Evolutionary conservation across 176 grass and related monocot genomes (phyloP).

Genomic region (Oryza coarctata): DNA sequence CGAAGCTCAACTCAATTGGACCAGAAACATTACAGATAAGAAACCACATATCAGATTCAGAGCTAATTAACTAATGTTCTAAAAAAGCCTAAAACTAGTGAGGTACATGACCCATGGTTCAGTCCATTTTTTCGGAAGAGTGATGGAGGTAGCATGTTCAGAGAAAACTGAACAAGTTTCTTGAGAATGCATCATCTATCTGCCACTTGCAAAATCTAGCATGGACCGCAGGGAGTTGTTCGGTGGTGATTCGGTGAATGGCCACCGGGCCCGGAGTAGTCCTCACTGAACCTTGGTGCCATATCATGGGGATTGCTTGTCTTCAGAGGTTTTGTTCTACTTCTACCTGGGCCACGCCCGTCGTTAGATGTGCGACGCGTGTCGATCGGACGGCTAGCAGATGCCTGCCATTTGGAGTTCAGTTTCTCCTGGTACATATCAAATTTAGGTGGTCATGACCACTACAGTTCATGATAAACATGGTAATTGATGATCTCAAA

Average conservation of each 20-base stretch:
- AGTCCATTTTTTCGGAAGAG: neutral
- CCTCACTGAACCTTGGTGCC: slow-evolving; percentile 3
- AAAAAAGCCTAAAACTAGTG: neutral
- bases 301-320: neutral
- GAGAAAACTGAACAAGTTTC: neutral
- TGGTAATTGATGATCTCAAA: neutral
- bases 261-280: slow-evolving; percentile 37
- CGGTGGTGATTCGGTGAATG: slow-evolving; percentile 47
- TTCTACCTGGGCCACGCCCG: neutral
- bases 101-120: neutral
- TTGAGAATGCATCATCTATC: neutral
- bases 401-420: neutral
- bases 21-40: neutral
- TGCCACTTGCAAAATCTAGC: neutral
- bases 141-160: neutral
- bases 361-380: neutral
- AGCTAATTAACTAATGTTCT: neutral
- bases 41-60: neutral
- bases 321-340: neutral
- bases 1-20: neutral
- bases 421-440: neutral
- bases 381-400: neutral
- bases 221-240: slow-evolving; percentile 21
- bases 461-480: neutral
- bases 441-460: neutral